Evolutionary conservation across 1,284 basidiomycete genomes (phyloP).

Genomic region (Albatrellus sp.): DNA sequence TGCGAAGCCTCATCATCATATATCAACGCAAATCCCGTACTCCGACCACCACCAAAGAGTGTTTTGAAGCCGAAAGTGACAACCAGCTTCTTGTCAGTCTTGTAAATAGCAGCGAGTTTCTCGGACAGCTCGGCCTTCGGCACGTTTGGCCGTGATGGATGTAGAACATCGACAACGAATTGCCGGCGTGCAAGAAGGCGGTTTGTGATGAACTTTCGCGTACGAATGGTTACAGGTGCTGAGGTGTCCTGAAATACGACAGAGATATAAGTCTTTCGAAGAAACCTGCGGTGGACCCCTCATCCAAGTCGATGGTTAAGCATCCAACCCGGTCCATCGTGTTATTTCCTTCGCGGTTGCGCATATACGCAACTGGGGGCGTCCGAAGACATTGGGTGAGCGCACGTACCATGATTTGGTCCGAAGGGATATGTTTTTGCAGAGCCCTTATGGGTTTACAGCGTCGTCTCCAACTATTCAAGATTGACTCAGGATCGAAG

Average conservation of each 20-base stretch:
- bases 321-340: too few species aligned
- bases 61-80: conserved; percentile 80
- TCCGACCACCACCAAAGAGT: conserved; percentile 96
- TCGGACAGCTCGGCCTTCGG: conserved; percentile 89
- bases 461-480: too few species aligned
- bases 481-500: too few species aligned
- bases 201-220: conserved; percentile 99
- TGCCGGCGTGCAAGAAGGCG: conserved; percentile 89
- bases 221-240: conserved; percentile 93
- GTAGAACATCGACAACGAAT: conserved; percentile 91
- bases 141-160: conserved; percentile 92
- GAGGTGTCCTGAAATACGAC: conserved; percentile 51
- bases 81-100: conserved; percentile 66
- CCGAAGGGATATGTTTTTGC: too few species aligned
- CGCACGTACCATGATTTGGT: too few species aligned
- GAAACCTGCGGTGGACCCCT: not conserved
- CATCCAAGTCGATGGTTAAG: too few species aligned
- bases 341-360: too few species aligned
- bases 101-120: conserved; percentile 79
- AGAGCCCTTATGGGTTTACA: too few species aligned
- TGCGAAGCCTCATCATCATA: conserved; percentile 95
- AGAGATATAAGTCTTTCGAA: conserved; percentile 5
- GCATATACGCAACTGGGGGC: too few species aligned
- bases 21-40: conserved; percentile 95
- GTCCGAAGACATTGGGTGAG: too few species aligned